A percentile compares a stretch with the other conserved stretches of the same genome.
phyloP scores from a whole-genome alignment of 306 rosid species.

The Malus asiatica region DNA sequence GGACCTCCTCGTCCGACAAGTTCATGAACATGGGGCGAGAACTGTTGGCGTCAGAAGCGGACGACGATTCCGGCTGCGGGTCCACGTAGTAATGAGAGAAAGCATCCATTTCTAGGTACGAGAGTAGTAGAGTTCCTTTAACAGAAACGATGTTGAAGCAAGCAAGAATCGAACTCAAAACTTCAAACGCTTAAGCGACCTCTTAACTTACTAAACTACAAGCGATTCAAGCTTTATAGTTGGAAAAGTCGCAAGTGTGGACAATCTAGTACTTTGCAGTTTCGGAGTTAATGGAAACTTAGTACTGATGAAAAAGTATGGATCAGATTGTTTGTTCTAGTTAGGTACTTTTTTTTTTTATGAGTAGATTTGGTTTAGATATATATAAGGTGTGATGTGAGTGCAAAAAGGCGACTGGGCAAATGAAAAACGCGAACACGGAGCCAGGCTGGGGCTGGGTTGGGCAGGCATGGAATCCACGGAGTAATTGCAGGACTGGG shows the following conservation, averaged over 20 bases:
- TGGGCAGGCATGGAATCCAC: neutral
- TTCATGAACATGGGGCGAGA: neutral
- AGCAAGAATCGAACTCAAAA: too few species aligned
- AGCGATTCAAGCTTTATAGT: neutral
- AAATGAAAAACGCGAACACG: neutral
- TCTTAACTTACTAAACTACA: too few species aligned
- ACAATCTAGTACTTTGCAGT: neutral
- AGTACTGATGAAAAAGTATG: neutral
- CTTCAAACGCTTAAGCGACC: too few species aligned
- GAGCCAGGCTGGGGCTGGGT: neutral
- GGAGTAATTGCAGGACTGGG: neutral
- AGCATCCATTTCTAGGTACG: constrained; percentile 23
- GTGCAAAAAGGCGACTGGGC: neutral
- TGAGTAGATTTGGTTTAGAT: neutral
- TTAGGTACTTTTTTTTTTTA: neutral
- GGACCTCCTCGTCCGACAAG: constrained; percentile 45
- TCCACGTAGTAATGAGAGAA: constrained; percentile 1
- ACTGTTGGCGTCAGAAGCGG: constrained; percentile 19
- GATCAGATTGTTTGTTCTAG: neutral
- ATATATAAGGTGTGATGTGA: neutral
- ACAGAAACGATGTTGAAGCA: too few species aligned
- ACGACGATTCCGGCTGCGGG: constrained; percentile 3
- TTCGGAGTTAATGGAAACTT: neutral
- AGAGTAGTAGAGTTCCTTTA: neutral
- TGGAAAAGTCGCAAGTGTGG: neutral